A percentile compares a stretch with the other conserved stretches of the same genome.
Conservation (phyloP, 1,284 basidiomycete species). For the Ustilago tritici region DNA sequence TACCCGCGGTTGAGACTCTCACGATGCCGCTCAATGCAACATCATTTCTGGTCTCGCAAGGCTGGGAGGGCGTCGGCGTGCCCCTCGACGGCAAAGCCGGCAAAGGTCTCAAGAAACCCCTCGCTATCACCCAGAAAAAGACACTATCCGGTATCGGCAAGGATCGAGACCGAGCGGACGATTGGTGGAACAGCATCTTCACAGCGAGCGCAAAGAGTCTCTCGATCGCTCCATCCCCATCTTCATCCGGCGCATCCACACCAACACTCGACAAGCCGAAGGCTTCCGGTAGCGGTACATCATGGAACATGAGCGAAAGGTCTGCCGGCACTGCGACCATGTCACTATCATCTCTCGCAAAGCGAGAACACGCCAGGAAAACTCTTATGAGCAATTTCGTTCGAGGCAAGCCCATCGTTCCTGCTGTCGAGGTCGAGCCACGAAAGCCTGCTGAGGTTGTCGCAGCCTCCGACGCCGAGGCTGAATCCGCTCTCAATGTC, state of each 20-base stretch:
- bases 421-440: slow-evolving; percentile 26
- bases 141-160: slow-evolving; percentile 66
- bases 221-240: slow-evolving; percentile 34
- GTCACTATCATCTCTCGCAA: slow-evolving; percentile 60
- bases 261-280: slow-evolving; percentile 18
- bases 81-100: slow-evolving; percentile 64
- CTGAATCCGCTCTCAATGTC: slow-evolving; percentile 18
- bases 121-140: slow-evolving; percentile 65
- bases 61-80: slow-evolving; percentile 66
- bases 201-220: slow-evolving; percentile 62
- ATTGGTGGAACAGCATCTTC: slow-evolving; percentile 70
- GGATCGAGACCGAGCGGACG: slow-evolving; percentile 66
- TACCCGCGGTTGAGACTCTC: neutral
- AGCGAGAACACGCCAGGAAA: slow-evolving; percentile 63
- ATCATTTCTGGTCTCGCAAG: slow-evolving; percentile 59
- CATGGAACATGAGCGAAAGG: slow-evolving; percentile 40
- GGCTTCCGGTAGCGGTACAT: slow-evolving; percentile 7
- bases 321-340: slow-evolving; percentile 27
- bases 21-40: slow-evolving; percentile 65
- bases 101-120: slow-evolving; percentile 66
- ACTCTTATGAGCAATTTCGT: slow-evolving; percentile 66
- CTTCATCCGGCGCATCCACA: slow-evolving; percentile 24
- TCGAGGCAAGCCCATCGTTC: slow-evolving; percentile 54
- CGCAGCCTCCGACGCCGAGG: slow-evolving; percentile 26
- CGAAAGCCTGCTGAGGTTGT: neutral